These are phyloP conservation scores for Pleurotus pulmonarius DNA, from an alignment of 768 basidiomycete species.

Conservation along the genomic window DNA sequence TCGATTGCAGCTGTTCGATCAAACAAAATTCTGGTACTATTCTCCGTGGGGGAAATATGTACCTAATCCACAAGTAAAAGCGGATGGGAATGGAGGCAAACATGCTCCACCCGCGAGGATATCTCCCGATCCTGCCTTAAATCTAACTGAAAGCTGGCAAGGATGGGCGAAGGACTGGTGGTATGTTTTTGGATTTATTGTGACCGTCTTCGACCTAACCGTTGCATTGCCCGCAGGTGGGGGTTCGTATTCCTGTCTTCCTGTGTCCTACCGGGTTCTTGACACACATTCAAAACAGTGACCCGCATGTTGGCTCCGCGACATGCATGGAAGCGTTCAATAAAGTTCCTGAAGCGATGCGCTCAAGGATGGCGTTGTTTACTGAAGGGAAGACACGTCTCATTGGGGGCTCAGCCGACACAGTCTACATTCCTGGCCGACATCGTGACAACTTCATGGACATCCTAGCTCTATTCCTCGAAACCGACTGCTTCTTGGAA, in stretches of 20 bases:
- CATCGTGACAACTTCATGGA: slow-evolving; percentile 37
- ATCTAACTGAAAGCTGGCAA: slow-evolving; percentile 34
- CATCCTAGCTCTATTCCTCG: slow-evolving; percentile 37
- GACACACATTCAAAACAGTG: slow-evolving; percentile 19
- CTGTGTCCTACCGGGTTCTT: background rate
- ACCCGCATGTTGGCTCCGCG: slow-evolving; percentile 39
- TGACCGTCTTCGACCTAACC: too few species aligned
- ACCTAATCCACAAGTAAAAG: slow-evolving; percentile 30
- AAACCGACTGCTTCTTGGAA: slow-evolving; percentile 46
- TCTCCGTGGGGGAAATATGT: slow-evolving; percentile 41
- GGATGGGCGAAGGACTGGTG: slow-evolving; percentile 42
- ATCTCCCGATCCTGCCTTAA: slow-evolving; percentile 34
- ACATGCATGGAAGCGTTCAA: slow-evolving; percentile 40
- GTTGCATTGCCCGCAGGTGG: slow-evolving; percentile 29
- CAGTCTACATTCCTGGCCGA: slow-evolving; percentile 43
- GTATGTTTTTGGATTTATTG: slow-evolving; percentile 19
- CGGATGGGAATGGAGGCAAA: slow-evolving; percentile 1
- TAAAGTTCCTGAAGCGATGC: slow-evolving; percentile 30
- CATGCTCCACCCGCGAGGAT: slow-evolving; percentile 38
- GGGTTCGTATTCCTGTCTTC: slow-evolving; percentile 25
- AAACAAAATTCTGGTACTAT: slow-evolving; percentile 45
- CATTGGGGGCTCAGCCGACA: slow-evolving; percentile 46
- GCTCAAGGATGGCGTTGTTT: slow-evolving; percentile 30
- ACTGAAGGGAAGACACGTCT: slow-evolving; percentile 31
- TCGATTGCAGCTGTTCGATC: slow-evolving; percentile 42